These are phyloP conservation scores for Trichoderma aggressivum DNA, from an alignment of 2,329 filamentous ascomycete species.

Conservation along the genomic window DNA sequence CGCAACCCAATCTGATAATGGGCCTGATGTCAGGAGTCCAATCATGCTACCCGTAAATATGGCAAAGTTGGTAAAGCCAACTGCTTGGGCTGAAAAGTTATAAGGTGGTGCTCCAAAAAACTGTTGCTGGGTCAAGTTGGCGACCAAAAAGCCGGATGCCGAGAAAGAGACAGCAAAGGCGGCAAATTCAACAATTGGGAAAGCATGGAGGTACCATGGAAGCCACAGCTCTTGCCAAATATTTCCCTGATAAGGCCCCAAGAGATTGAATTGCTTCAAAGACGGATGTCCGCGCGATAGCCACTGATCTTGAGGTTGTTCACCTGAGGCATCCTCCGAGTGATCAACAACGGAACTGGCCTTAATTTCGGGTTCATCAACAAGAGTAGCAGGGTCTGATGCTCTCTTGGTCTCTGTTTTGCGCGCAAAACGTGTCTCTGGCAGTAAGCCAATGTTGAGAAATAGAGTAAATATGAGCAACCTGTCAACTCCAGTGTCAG, in stretches of 20 bases:
- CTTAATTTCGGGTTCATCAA: neutral
- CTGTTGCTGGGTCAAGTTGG: constrained; percentile 6
- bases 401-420: neutral
- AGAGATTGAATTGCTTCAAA: neutral
- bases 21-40: neutral
- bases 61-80: constrained; percentile 13
- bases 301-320: neutral
- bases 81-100: neutral
- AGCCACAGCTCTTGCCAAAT: constrained; percentile 7
- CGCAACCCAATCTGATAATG: constrained; percentile 7
- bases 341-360: neutral
- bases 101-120: constrained; percentile 6
- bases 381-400: neutral
- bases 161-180: constrained; percentile 3
- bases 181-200: constrained; percentile 10
- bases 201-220: constrained; percentile 11
- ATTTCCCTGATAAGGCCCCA: neutral
- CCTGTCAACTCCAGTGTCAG: neutral
- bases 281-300: constrained; percentile 4
- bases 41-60: neutral
- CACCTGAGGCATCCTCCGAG: neutral
- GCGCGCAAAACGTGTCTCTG: neutral
- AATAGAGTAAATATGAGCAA: constrained; percentile 6
- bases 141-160: neutral
- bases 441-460: neutral